Evolutionary conservation across 192 early-diverging fungal species (phyloP).

Genomic region (Umbelopsis isabellina): DNA sequence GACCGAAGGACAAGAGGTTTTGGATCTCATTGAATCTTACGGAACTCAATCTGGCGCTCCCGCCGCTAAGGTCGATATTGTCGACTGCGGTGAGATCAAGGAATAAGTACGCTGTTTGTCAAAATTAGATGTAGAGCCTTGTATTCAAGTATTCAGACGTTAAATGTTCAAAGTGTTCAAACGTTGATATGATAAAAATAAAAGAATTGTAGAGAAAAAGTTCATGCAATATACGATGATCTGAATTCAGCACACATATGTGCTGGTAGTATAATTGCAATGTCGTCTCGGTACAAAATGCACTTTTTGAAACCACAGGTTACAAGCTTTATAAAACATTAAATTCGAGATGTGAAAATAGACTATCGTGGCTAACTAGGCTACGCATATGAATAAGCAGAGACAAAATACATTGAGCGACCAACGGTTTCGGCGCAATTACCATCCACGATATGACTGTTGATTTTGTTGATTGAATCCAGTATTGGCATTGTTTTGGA

Average conservation of each 20-base stretch:
- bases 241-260: no score
- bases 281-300: no score
- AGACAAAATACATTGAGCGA: neutral
- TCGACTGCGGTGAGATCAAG: slow-evolving; percentile 73
- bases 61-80: slow-evolving; percentile 66
- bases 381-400: neutral
- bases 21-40: slow-evolving; percentile 70
- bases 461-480: slow-evolving; percentile 8
- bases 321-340: no score
- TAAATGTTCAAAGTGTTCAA: neutral
- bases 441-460: slow-evolving; percentile 13
- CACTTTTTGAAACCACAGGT: no score
- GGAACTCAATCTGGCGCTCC: slow-evolving; percentile 70
- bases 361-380: neutral
- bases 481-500: slow-evolving; percentile 4
- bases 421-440: neutral
- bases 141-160: neutral
- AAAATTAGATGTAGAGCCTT: neutral
- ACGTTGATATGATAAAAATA: neutral
- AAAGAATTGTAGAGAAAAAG: neutral
- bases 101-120: slow-evolving; percentile 31
- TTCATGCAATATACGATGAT: neutral
- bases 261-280: no score
- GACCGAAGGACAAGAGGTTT: slow-evolving; percentile 69
- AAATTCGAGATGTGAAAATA: neutral